Evolutionary conservation across 768 basidiomycete genomes (phyloP).

Genomic region (Rhodotorula babjevae): DNA sequence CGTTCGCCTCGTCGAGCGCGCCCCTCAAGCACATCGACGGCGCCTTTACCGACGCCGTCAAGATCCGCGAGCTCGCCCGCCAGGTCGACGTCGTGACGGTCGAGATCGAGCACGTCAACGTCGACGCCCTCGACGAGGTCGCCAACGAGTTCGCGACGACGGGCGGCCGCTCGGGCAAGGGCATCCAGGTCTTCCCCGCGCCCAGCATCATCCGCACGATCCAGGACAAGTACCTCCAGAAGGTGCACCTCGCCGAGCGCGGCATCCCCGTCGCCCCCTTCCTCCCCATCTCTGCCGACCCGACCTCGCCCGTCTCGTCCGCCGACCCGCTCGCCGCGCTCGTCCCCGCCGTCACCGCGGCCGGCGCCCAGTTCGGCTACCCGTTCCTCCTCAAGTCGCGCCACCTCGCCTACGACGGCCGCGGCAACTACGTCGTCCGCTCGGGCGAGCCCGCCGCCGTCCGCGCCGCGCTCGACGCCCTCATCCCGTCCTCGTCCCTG

Average conservation of each 20-base stretch:
- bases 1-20: neutral
- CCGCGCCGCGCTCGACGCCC: slow-evolving; percentile 48
- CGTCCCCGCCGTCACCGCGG: slow-evolving; percentile 34
- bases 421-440: slow-evolving; percentile 79
- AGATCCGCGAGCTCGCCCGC: slow-evolving; percentile 71
- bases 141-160: slow-evolving; percentile 43
- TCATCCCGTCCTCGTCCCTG: slow-evolving; percentile 40
- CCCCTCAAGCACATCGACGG: slow-evolving; percentile 71
- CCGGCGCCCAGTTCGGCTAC: slow-evolving; percentile 58
- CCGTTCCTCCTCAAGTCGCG: slow-evolving; percentile 94
- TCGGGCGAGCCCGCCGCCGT: slow-evolving; percentile 55
- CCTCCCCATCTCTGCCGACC: slow-evolving; percentile 56
- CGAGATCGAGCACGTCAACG: slow-evolving; percentile 96
- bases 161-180: slow-evolving; percentile 41
- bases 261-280: slow-evolving; percentile 61
- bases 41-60: slow-evolving; percentile 71
- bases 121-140: slow-evolving; percentile 63
- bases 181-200: slow-evolving; percentile 61
- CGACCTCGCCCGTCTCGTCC: slow-evolving; percentile 41
- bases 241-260: slow-evolving; percentile 55
- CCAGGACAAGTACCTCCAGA: slow-evolving; percentile 70
- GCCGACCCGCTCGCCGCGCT: slow-evolving; percentile 27
- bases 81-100: slow-evolving; percentile 84
- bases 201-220: slow-evolving; percentile 78
- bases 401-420: slow-evolving; percentile 92